Evolutionary conservation across 345 rosid genomes (phyloP), one percentile per base, ranked within the genome.

Genomic region (Aurinia saxatilis): DNA sequence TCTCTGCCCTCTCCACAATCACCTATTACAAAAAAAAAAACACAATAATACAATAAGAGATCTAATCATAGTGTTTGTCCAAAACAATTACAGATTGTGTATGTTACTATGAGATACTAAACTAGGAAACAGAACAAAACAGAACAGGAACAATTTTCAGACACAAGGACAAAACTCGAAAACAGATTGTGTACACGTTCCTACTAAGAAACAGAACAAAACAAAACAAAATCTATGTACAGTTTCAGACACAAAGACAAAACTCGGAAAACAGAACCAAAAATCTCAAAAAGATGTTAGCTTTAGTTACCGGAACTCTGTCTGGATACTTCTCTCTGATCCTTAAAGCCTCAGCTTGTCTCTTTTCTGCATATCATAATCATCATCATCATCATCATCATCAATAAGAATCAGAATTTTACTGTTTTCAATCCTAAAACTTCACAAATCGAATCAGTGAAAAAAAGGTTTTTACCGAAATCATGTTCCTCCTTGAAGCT

Each of bases 1-100:
- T 54, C 33, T 54, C 67, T 30, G 67, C 48, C 55, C 52, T 69
- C 41, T 69, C 67, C 5, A 69, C 68, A 42, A 60, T 68, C 41
- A 70, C 69, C 74, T 70, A 10, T 62, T 13, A 49, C 31, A 47
- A 47, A n/a, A 31, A 5, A 6, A 40, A 31, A 5, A 6, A 40
- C 10, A 60, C 35, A 47, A 8, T 12, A 5, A 47, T 21, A 21
- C 4, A 9, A 8, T 27, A 27, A 27, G 30, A 27, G 30, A 27
- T 27, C 0, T 27, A 27, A 27, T 3, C 31, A 39, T 12, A 29
- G 38, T 50, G 55, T 27, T 33, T n/a, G n/a, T n/a, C n/a, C n/a
- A n/a, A n/a, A n/a, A n/a, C n/a, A n/a, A n/a, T n/a, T n/a, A n/a
- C n/a, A n/a, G n/a, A n/a, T n/a, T n/a, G n/a, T n/a, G n/a, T n/a